Base-by-base conservation (phyloP, 2,329 filamentous ascomycete species). In the Penicillium rolfsii region DNA sequence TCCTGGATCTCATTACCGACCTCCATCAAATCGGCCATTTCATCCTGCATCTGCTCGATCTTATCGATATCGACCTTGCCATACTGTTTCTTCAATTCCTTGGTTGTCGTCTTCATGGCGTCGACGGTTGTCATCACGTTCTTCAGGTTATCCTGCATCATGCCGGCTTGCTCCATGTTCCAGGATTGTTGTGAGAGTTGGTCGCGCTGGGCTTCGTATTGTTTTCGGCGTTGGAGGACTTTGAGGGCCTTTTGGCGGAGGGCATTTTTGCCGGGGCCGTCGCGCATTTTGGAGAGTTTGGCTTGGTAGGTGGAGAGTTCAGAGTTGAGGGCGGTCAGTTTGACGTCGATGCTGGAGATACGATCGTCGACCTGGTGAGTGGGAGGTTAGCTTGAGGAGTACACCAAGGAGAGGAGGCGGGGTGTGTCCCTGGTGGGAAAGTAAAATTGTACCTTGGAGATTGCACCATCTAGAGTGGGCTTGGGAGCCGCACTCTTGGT, bases 41-140 rank as follows among this genome's bases (percentile, higher is more conserved):
- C 94, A 76, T 99, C 95, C 85, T 99, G 94, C 84, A 99, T 86
- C 68, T 90, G 85, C 84, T 99, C 95, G 70, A 99, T 98, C 84
- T 96, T 93, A 79, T 98, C 95, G 57, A 99, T 89, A 73, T 99
- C 90, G 67, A 99, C 91, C 82, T 97, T 97, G 70, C 94, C 94
- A 74, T 98, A 98, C 82, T 98, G 94, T 77, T 91, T 91, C 74
- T 88, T 88, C 65, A 99, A 85, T 72, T 92, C 89, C 81, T 97
- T 97, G 72, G 95, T 97, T 26, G 94, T 97, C 1, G 90, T 93
- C 85, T 97, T 96, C 87, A 99, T 94, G 11, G 94, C 93, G 76
- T 98, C 94, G 48, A 98, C 93, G 30, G 95, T 97, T 19, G 93
- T 96, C 93, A 97, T 97, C 65, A 95, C 94, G 78, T 98, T 98